Percentiles rank a stretch among this genome's conserved stretches.
Evolutionary conservation across 2,329 filamentous ascomycete genomes (phyloP).

Genomic region (Alternaria postmessia): DNA sequence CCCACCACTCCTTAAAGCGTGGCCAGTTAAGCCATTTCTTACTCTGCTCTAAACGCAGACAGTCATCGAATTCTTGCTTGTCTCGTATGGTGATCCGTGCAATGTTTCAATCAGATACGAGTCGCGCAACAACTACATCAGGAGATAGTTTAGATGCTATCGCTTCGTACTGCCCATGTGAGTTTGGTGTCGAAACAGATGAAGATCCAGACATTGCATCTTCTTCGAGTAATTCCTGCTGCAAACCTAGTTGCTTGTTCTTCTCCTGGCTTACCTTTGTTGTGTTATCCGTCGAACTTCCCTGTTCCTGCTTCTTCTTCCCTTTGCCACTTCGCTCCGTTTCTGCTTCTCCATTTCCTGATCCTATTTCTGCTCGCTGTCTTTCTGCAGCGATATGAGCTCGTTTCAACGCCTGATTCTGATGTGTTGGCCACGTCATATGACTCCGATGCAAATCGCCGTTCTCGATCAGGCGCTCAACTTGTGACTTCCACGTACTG

Average conservation of each 20-base stretch:
- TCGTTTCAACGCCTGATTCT: not conserved
- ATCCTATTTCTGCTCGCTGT: rapidly evolving
- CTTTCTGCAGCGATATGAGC: not conserved
- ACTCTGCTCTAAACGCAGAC: not conserved
- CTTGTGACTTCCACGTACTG: not conserved
- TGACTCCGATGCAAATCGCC: not conserved
- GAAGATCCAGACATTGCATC: not conserved
- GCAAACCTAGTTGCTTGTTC: not conserved
- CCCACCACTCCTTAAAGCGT: constrained; percentile 4
- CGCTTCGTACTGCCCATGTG: rapidly evolving
- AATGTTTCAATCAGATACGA: not conserved
- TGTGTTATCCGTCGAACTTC: not conserved
- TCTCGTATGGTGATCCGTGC: not conserved
- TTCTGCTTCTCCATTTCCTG: rapidly evolving
- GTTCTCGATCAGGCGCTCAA: not conserved
- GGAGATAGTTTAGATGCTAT: not conserved
- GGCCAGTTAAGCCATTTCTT: not conserved
- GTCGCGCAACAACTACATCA: not conserved
- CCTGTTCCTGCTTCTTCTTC: not conserved
- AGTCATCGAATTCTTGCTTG: not conserved
- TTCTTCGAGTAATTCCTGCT: not conserved
- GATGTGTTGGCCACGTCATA: not conserved
- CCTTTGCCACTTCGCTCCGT: not conserved
- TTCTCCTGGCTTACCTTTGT: not conserved
- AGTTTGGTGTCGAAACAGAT: not conserved